These are phyloP conservation scores for Clarireedia hainanense DNA, from an alignment of 2,329 filamentous ascomycete genomes.

Conservation along the genomic window DNA sequence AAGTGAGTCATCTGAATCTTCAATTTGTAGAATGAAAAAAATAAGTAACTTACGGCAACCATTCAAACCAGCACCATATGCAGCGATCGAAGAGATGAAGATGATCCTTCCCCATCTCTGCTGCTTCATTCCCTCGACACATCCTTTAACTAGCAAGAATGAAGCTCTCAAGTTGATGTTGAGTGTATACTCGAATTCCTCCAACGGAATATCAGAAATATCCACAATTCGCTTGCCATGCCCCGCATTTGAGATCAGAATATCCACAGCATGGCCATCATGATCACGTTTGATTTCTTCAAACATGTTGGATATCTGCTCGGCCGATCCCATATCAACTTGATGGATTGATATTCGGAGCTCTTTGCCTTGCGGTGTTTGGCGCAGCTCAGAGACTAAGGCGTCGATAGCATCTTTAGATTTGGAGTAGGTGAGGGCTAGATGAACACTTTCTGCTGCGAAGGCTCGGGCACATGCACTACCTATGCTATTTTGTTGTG, in stretches of 20 bases:
- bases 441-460: constrained; percentile 41
- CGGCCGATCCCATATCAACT: constrained; percentile 47
- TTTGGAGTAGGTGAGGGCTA: constrained; percentile 53
- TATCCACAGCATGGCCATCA: constrained; percentile 42
- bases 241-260: constrained; percentile 59
- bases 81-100: constrained; percentile 21
- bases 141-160: constrained; percentile 23
- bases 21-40: neutral
- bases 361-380: constrained; percentile 29
- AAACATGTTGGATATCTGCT: constrained; percentile 47
- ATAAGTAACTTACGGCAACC: constrained; percentile 18
- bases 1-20: neutral
- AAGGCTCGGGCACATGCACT: constrained; percentile 49
- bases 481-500: constrained; percentile 44
- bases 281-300: constrained; percentile 45
- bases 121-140: constrained; percentile 31
- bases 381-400: constrained; percentile 29
- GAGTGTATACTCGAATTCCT: constrained; percentile 24
- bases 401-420: constrained; percentile 35
- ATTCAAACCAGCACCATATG: constrained; percentile 22
- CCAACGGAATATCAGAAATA: constrained; percentile 22
- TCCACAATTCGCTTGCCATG: constrained; percentile 50
- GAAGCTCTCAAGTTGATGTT: constrained; percentile 23
- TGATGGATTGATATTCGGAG: constrained; percentile 45
- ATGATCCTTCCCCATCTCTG: constrained; percentile 30